A percentile compares a stretch with the other conserved stretches of the same genome.
These are phyloP conservation scores for Soucietia sequanensis DNA, from an alignment of 805 yeast genomes.

Conservation along the genomic window DNA sequence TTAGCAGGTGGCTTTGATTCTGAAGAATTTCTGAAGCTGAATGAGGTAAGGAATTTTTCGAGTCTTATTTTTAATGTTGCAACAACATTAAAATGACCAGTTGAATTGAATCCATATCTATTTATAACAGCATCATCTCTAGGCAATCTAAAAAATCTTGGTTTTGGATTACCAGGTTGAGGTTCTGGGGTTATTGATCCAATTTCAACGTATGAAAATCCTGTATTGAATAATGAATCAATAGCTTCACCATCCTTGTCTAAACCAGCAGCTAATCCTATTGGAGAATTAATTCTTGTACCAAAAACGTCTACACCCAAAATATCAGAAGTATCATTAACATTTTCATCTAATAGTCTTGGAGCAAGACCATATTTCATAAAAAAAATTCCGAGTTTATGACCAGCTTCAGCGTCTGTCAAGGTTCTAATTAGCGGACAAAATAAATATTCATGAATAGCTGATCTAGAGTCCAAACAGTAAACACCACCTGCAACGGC, in stretches of 20 bases:
- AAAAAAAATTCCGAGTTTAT: slow-evolving; percentile 65
- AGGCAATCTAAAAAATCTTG: slow-evolving; percentile 84
- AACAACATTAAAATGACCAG: slow-evolving; percentile 76
- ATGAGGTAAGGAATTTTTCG: slow-evolving; percentile 32
- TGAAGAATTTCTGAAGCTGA: slow-evolving; percentile 6
- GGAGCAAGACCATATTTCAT: slow-evolving; percentile 73
- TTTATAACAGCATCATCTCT: slow-evolving; percentile 89
- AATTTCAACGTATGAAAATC: slow-evolving; percentile 88
- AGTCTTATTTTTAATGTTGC: slow-evolving; percentile 67
- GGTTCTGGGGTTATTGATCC: slow-evolving; percentile 93
- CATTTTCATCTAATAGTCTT: slow-evolving; percentile 51
- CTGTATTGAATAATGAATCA: slow-evolving; percentile 72
- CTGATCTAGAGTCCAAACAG: slow-evolving; percentile 73
- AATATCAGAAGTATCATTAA: slow-evolving; percentile 36
- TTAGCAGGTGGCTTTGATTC: slow-evolving; percentile 27
- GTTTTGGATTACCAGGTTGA: slow-evolving; percentile 93
- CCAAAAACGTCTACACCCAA: slow-evolving; percentile 68
- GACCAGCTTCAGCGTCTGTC: slow-evolving; percentile 87
- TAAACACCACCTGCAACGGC: slow-evolving; percentile 49
- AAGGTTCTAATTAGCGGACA: slow-evolving; percentile 72
- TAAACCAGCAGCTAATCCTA: slow-evolving; percentile 94
- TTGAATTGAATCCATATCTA: slow-evolving; percentile 92
- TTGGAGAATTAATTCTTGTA: slow-evolving; percentile 65
- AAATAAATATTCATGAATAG: slow-evolving; percentile 73
- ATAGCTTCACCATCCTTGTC: slow-evolving; percentile 93